Conservation (phyloP, 2,329 filamentous ascomycete genomes). For the Fusarium sterilihyphosum region DNA sequence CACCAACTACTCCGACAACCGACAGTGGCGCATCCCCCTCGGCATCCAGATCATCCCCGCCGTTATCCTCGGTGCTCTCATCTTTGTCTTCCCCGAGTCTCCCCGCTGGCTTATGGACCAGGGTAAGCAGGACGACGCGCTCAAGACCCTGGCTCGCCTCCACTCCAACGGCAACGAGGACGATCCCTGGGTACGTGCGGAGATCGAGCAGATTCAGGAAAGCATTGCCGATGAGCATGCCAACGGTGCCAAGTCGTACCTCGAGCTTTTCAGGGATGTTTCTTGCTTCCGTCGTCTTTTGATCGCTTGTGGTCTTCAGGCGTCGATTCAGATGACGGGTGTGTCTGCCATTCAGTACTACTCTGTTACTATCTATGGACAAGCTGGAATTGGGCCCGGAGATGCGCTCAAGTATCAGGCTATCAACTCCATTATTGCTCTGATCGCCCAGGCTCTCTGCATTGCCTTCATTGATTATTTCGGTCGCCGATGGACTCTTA, state of each 20-base stretch:
- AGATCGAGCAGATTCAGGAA: constrained; percentile 77
- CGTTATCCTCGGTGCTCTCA: constrained; percentile 69
- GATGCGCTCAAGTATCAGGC: constrained; percentile 79
- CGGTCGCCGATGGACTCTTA: constrained; percentile 77
- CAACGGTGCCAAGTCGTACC: constrained; percentile 74
- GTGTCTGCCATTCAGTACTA: constrained; percentile 81
- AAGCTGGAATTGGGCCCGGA: constrained; percentile 73
- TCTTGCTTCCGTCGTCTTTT: constrained; percentile 78
- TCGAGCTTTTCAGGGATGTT: constrained; percentile 69
- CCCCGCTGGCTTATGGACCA: constrained; percentile 81
- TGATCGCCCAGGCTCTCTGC: constrained; percentile 74
- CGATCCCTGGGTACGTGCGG: constrained; percentile 76
- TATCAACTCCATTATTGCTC: constrained; percentile 76
- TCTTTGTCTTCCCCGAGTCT: constrained; percentile 76
- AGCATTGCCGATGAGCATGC: constrained; percentile 73
- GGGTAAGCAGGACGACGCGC: constrained; percentile 70
- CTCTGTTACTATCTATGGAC: constrained; percentile 71
- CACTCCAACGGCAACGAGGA: constrained; percentile 74
- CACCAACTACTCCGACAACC: constrained; percentile 41
- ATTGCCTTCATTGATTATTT: constrained; percentile 75
- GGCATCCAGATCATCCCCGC: constrained; percentile 79
- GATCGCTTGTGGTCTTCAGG: constrained; percentile 75
- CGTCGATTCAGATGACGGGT: constrained; percentile 80
- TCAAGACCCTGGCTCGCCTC: constrained; percentile 73
- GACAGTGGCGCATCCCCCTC: constrained; percentile 56